These are phyloP conservation scores for Cruciata laevipes DNA, from an alignment of 257 asterid genomes.

Conservation along the genomic window DNA sequence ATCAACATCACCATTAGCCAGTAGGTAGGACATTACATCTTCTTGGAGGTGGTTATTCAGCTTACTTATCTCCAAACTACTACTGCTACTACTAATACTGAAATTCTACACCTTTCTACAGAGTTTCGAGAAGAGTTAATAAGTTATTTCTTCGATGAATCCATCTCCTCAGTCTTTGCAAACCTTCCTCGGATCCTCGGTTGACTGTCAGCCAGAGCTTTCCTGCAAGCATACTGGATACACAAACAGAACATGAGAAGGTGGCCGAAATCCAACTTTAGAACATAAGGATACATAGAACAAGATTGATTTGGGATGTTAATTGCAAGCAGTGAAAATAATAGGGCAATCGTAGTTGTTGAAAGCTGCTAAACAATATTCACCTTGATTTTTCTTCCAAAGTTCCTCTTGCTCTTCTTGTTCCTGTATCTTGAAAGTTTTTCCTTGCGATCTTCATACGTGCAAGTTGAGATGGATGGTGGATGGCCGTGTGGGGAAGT, in stretches of 20 bases:
- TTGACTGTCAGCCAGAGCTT: conserved; percentile 88
- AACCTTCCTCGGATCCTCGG: conserved; percentile 91
- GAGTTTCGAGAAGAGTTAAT: conserved; percentile 4
- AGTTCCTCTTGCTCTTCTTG: conserved; percentile 81
- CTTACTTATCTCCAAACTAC: conserved; percentile 5
- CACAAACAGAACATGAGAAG: too few relatives aligned
- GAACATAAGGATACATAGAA: background rate
- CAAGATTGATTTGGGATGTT: background rate
- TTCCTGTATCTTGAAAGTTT: conserved; percentile 79
- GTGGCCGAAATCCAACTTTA: too few relatives aligned
- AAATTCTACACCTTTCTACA: conserved; percentile 17
- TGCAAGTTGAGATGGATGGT: conserved; percentile 29
- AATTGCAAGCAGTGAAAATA: too few relatives aligned
- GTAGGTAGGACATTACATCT: conserved; percentile 13
- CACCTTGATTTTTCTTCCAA: conserved; percentile 91
- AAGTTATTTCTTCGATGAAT: conserved; percentile 31
- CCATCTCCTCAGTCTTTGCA: conserved; percentile 60
- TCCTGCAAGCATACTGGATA: conserved; percentile 80
- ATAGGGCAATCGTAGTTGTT: background rate
- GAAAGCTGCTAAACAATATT: background rate
- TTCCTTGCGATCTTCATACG: conserved; percentile 68
- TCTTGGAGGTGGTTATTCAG: conserved; percentile 17
- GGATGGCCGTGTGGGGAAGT: conserved; percentile 49
- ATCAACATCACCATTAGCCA: conserved; percentile 5
- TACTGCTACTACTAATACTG: conserved; percentile 14